Evolutionary conservation across 805 yeast species (phyloP), one percentile per base, ranked within the genome.

Genomic region (Candida insectalens): DNA sequence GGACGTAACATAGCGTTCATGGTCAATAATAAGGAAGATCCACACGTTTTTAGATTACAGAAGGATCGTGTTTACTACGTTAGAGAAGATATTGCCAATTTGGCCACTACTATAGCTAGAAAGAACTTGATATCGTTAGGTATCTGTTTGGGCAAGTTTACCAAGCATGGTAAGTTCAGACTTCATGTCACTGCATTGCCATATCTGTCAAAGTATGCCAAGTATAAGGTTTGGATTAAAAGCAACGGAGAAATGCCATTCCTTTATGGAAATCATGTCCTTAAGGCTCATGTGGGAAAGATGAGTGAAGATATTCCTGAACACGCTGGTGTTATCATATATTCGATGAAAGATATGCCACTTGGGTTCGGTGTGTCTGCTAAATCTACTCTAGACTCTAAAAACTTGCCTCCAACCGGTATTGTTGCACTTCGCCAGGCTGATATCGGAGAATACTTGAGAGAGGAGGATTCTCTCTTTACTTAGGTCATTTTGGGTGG

Each of bases 231-330:
- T 27, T 92, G 98, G 98, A 84, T 92, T 60, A 92, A 92, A 59
- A 77, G 76, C 33, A 92, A 92, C 53, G 98, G 98, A 49, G 98
- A 92, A 60, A 92, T 92, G 98, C 97, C 98, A 10, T 92, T 81
- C 55, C 62, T 92, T 44, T 92, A 92, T 49, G 98, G 98, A 25
- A 92, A 92, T 63, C 95, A 92, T 57, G 89, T 89, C 19, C 67
- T 92, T 46, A 92, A 92, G 56, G 98, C 98, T 4, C 98, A 92
- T 55, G 70, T 92, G 36, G 98, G 98, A 23, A 80, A 87, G 49
- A 85, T 92, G 83, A 82, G 94, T 36, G 98, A 92, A 46, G 97
- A 92, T 53, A 83, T 92, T 36, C 97, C 97, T 20, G 97, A 89
- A 59, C 98, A 92, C 53, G 92, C 95, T 2, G 98, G 98, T 51